Evolutionary conservation across 2,329 filamentous ascomycete genomes (phyloP), one percentile per base, ranked within the genome.

Genomic region (Penicillium corylophilum): DNA sequence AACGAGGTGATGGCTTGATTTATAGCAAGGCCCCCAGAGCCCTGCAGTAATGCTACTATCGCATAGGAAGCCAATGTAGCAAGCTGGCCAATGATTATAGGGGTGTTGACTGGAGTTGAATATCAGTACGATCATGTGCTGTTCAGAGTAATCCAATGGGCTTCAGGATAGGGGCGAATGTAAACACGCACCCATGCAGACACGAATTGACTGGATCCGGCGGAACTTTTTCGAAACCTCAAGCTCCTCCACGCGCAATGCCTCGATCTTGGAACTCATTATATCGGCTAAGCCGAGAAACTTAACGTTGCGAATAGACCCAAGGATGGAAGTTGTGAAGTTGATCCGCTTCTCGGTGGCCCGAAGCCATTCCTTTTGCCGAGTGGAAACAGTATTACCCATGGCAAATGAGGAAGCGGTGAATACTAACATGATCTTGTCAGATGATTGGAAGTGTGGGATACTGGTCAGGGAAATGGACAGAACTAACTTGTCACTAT

Each of bases 341-440:
- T 68, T 71, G 20, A 79, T 69, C 3, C 76, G 70, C 28, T 69
- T 67, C 56, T 78, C 66, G 2, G 74, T 74, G 13, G 72, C 71
- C 18, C 68, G 62, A 36, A 76, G 69, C 76, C 76, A 78, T 6
- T 51, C 49, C 23, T 65, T 67, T 35, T 75, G 73, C 9, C 56
- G 26, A 26, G 26, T 16, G n/a, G 56, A 54, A 10, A 64, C 48
- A n/a, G 51, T 41, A 54, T 56, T 49, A 1, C 59, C 56, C 51
- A 60, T 56, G 15, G 47, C 44, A 47, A 56, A 56, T 0, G 54
- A 46, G 20, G 48, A 5, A 6, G 5, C 50, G 1, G 41, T 53
- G 28, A 54, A 55, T 13, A 33, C 46, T 51, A 41, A 29, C 1
- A 1, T 12, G 16, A 22, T 31, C 36, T 33, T 20, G 38, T 35